Percentiles rank a stretch among this genome's conserved stretches.
These are phyloP conservation scores for Linum trigynum DNA, from an alignment of 345 rosid genomes.

Conservation along the genomic window DNA sequence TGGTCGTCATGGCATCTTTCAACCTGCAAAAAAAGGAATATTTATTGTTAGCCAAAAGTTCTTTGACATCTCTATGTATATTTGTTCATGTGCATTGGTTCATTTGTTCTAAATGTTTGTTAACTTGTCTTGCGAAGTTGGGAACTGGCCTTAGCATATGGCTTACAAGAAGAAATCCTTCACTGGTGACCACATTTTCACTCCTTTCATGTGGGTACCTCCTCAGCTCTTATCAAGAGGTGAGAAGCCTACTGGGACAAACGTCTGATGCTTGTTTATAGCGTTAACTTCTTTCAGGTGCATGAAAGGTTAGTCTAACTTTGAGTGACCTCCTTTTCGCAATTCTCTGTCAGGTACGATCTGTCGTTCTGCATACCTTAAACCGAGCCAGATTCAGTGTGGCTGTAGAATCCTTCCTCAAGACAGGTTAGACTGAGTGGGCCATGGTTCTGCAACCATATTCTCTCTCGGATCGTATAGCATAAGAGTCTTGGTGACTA, in stretches of 20 bases:
- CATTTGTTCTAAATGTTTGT: conserved; percentile 12
- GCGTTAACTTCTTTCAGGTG: neutral
- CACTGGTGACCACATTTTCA: conserved; percentile 72
- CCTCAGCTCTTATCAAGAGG: conserved; percentile 95
- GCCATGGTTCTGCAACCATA: conserved; percentile 4
- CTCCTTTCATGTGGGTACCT: conserved; percentile 90
- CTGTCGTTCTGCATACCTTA: conserved; percentile 85
- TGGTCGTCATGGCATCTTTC: too few relatives aligned
- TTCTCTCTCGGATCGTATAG: conserved; percentile 7
- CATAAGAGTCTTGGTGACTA: neutral
- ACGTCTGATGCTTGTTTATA: neutral
- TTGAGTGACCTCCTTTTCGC: conserved; percentile 1
- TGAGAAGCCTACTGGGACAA: conserved; percentile 17
- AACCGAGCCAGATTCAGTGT: conserved; percentile 89
- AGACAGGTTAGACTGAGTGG: conserved; percentile 49
- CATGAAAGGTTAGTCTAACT: neutral
- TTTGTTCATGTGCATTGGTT: neutral
- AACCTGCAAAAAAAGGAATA: too few relatives aligned
- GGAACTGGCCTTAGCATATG: conserved; percentile 94
- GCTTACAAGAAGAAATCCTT: conserved; percentile 81
- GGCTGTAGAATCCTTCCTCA: conserved; percentile 86
- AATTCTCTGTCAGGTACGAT: conserved; percentile 51
- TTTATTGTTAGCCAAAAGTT: too few relatives aligned
- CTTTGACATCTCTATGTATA: neutral
- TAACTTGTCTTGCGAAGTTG: conserved; percentile 39